Base-by-base conservation (phyloP, 1,284 basidiomycete species). In the Fomitopsis pinicola region DNA sequence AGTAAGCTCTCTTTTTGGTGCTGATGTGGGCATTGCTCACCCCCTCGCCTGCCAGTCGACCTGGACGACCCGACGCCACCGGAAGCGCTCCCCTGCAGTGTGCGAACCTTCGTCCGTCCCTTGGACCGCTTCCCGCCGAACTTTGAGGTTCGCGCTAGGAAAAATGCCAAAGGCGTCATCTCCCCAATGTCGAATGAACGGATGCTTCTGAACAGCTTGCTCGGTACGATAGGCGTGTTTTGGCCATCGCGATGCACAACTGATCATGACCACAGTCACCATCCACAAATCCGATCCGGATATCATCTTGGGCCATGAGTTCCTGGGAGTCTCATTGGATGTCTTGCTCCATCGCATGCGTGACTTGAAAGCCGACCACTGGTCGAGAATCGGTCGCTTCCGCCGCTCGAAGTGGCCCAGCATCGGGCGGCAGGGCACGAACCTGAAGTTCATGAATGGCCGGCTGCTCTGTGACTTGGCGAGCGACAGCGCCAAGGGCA, bases 301-400 rank as follows among this genome's bases (percentile, higher is more conserved):
- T 72, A 87, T 98, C 38, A 88, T 99, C 57, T 83, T 99, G 36
- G 95, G 97, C 0, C 95, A 98, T 72, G 95, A 98, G 62, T 97
- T 99, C 74, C 79, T 94, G 12, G 95, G 94, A n/a, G 91, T 91
- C 50, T 89, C 91, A 4, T 83, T 98, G 35, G 97, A 99, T 68
- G 91, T 97, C 28, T 80, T 99, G 22, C 82, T 99, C 28, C 89
- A 94, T 70, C 89, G 97, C 0, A 92, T 99, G 89, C 86, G 88
- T 65, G 94, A 97, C 64, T 82, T 94, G 50, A 94, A 94, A 71
- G 85, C 86, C 14, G 93, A 97, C 59, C 92, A 98, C 71, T 98
- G 94, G 94, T 96, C 94, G 19, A 86, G 94, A 38, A 84, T 99
- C 26, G 94, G 97, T 40, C 86, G 97, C n/a, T 94, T 98, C 78